Conservation (phyloP, 2,329 filamentous ascomycete genomes). For the Ceratocystis variospora region DNA sequence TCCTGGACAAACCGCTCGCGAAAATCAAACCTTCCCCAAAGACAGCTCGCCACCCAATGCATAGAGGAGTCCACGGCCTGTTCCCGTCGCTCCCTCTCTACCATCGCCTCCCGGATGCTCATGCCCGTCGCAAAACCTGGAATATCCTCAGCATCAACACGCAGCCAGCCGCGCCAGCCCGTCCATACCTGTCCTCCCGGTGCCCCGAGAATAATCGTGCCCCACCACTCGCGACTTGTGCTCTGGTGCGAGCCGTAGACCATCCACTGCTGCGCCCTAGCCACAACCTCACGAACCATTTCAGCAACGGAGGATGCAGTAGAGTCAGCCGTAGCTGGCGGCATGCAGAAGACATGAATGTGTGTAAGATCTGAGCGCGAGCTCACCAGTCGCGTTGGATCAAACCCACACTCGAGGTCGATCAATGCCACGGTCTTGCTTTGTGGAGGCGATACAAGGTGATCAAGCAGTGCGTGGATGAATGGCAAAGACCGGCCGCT, state of each 20-base stretch:
- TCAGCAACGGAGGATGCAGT: conserved; percentile 18
- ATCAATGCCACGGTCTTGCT: conserved; percentile 39
- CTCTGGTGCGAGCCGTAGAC: conserved; percentile 36
- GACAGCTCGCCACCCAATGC: conserved; percentile 30
- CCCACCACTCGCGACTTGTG: conserved; percentile 40
- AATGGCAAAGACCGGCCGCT: conserved; percentile 41
- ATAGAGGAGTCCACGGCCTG: conserved; percentile 29
- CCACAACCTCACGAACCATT: conserved; percentile 27
- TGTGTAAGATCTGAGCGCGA: conserved; percentile 32
- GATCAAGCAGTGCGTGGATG: conserved; percentile 41
- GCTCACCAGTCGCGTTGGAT: conserved; percentile 34
- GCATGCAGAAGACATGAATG: conserved; percentile 36
- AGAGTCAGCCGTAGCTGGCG: conserved; percentile 24
- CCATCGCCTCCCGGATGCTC: conserved; percentile 34
- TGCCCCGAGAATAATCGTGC: conserved; percentile 40
- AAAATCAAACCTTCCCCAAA: conserved; percentile 39
- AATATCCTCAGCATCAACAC: conserved; percentile 34
- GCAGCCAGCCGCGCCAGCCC: conserved; percentile 35
- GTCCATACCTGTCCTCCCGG: conserved; percentile 27
- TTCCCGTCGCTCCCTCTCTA: conserved; percentile 29
- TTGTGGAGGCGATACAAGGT: conserved; percentile 36
- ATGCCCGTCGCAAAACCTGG: conserved; percentile 29
- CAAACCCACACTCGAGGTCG: conserved; percentile 43
- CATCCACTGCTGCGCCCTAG: conserved; percentile 34
- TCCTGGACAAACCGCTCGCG: neutral